These are phyloP conservation scores for Nemania diffusa DNA, from an alignment of 2,329 filamentous ascomycete species.

Conservation along the genomic window DNA sequence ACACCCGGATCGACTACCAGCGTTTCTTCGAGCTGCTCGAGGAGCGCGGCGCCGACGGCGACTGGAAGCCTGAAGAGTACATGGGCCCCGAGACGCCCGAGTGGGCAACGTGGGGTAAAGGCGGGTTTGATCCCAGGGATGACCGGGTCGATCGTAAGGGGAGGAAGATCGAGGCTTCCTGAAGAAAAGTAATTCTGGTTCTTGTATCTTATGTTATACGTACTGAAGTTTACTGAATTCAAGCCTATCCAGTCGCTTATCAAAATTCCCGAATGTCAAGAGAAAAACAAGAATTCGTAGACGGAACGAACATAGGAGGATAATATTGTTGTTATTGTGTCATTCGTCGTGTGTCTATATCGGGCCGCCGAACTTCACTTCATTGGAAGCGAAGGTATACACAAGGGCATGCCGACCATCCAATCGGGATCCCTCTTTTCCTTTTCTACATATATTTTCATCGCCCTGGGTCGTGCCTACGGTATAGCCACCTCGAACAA, in stretches of 20 bases:
- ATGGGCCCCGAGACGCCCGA: slow-evolving; percentile 85
- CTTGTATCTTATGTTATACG: slow-evolving; percentile 22
- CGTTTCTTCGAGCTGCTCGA: slow-evolving; percentile 88
- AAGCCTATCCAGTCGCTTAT: not conserved
- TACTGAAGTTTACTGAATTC: not conserved
- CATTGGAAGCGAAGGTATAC: slow-evolving; percentile 34
- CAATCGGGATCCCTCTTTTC: slow-evolving; percentile 33
- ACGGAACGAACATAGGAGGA: not conserved
- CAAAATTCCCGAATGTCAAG: not conserved
- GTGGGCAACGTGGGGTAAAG: slow-evolving; percentile 95
- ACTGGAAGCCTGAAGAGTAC: slow-evolving; percentile 91
- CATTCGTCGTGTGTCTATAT: slow-evolving; percentile 44
- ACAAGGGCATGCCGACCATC: slow-evolving; percentile 26
- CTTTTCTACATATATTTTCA: slow-evolving; percentile 27
- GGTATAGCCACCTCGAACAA: slow-evolving; percentile 13
- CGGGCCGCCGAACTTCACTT: slow-evolving; percentile 40
- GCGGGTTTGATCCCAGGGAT: slow-evolving; percentile 92
- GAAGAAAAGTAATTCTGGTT: slow-evolving; percentile 10
- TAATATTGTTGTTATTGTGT: slow-evolving; percentile 31
- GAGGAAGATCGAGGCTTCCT: slow-evolving; percentile 63
- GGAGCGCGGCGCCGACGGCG: slow-evolving; percentile 68
- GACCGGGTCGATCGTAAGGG: slow-evolving; percentile 89
- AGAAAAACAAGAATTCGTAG: not conserved
- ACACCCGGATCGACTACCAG: slow-evolving; percentile 90
- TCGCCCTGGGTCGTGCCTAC: slow-evolving; percentile 16